Base-by-base conservation (phyloP, 208 protist genomes). In the Leishmania tropica region DNA sequence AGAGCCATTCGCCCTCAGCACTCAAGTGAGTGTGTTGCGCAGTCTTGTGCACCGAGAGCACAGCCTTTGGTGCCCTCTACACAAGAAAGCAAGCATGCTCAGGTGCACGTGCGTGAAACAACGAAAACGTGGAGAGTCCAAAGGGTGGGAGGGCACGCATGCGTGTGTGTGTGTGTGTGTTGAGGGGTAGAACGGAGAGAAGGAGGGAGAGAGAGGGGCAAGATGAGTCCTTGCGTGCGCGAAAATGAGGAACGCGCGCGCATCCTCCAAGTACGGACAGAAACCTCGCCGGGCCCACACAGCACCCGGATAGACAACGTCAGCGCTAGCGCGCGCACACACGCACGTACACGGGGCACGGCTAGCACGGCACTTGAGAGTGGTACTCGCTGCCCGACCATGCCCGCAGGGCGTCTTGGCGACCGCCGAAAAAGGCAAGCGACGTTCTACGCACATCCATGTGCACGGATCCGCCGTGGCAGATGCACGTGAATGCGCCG, bases 1-100 rank as follows among this genome's bases (percentile, higher is more conserved):
- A 80, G 76, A 80, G 62, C 47, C 48, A 75, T 85, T 56, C 21
- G 62, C 17, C 51, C 37, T 51, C 28, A 28, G 62, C 58, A n/a
- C 58, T 64, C 58, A 35, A 64, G 62, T 31, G 31, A 7, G 17
- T 71, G 31, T 71, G 13, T 47, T 17, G 35, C 21, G 17, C 40
- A 47, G 21, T 5, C 37, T 7, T 45, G 19, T 37, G 17, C 40
- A 71, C 37, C 17, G 5, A 71, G 17, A n/a, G 0, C 4, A 47
- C 37, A 28, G 17, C 13, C 40, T 0, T 2, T 0, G 37, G 0
- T 11, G 15, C 17, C 28, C 31, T 13, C 37, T 47, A 3, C 15
- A 8, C 40, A 31, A 1, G 21, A 35, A 42, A 47, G 11, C 10
- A 35, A 28, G 31, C 35, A 35, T 6, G 64, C 64, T 24, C 15